Base-by-base conservation (phyloP, 2,329 filamentous ascomycete genomes). In the Kalmusia sp. region DNA sequence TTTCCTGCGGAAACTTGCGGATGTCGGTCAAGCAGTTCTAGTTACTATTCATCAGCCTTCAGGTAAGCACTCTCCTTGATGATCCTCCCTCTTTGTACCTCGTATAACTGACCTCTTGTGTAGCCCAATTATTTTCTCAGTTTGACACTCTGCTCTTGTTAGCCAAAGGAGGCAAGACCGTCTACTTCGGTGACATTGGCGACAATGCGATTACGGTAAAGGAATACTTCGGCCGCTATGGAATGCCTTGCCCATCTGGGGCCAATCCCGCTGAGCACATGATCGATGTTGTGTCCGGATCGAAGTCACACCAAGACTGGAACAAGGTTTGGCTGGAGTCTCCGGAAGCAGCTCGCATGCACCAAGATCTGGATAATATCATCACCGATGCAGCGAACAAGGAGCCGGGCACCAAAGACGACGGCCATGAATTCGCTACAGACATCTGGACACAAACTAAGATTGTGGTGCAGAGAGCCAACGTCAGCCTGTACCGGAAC, bases 101-200 rank as follows among this genome's bases (percentile, higher is more conserved):
- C 17, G 4, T 11, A 39, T 17, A 25, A 39, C 37, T 22, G 14
- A 39, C 37, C 19, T 22, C 9, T 11, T 24, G 11, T 14, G 9
- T 22, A 39, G 41, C 41, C 15, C 41, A 45, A 30, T 19, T 45
- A 8, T 45, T 45, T 34, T 27, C 41, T 14, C 41, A 45, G 11
- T 45, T 45, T 33, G 41, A 45, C 24, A 45, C 41, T 15, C 19
- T 96, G 2, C 79, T 96, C 4, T 81, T 96, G 2, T 82, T 96
- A 2, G 86, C 93, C 73, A 83, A 84, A 33, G 92, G 92, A 53
- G 92, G 92, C 4, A 83, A 87, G 49, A 90, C 89, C 40, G 90
- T 96, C 43, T 96, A 96, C 77, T 93, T 95, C 65, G 91, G 91
- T 15, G 87, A 93, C 51, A 89, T 96, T 34, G 92, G 92, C 44